phyloP scores from a whole-genome alignment of 352 stramenopile genomes.

The Globisporangium sylvaticum region DNA sequence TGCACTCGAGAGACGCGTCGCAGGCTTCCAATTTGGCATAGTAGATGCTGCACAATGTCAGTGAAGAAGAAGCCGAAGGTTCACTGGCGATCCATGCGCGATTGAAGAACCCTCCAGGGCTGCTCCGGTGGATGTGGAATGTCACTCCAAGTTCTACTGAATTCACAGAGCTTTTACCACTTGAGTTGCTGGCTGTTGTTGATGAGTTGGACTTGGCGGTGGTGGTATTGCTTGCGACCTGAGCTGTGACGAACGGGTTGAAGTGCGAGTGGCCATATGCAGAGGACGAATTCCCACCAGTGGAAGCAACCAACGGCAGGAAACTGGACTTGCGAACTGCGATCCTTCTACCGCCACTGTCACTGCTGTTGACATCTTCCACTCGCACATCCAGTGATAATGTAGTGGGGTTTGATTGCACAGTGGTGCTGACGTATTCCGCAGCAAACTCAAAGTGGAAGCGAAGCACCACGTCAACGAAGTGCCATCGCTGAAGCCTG shows the following conservation, averaged over 20 bases:
- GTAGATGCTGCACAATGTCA: conserved; percentile 1
- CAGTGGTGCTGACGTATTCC: too few species aligned
- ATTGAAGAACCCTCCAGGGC: conserved; percentile 9
- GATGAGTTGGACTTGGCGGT: background rate
- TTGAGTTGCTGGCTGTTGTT: background rate
- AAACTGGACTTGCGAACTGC: conserved; percentile 1
- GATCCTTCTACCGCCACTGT: background rate
- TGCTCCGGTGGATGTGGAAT: background rate
- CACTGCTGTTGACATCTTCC: too few species aligned
- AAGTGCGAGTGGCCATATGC: background rate
- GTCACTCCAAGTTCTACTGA: background rate
- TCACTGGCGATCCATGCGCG: background rate
- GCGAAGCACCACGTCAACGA: background rate
- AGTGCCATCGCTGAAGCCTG: background rate
- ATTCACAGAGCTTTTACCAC: background rate
- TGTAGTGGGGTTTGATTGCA: background rate
- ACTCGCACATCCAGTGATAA: conserved; percentile 9
- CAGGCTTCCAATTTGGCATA: background rate
- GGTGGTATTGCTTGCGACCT: background rate
- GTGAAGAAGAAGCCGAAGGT: background rate
- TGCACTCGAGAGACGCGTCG: conserved; percentile 7
- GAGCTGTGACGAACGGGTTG: conserved; percentile 3
- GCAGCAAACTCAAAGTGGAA: conserved; percentile 9
- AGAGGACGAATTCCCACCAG: background rate
- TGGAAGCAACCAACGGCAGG: background rate